Conservation (phyloP, 2,329 filamentous ascomycete species). For the Pseudofabraea citricarpa region DNA sequence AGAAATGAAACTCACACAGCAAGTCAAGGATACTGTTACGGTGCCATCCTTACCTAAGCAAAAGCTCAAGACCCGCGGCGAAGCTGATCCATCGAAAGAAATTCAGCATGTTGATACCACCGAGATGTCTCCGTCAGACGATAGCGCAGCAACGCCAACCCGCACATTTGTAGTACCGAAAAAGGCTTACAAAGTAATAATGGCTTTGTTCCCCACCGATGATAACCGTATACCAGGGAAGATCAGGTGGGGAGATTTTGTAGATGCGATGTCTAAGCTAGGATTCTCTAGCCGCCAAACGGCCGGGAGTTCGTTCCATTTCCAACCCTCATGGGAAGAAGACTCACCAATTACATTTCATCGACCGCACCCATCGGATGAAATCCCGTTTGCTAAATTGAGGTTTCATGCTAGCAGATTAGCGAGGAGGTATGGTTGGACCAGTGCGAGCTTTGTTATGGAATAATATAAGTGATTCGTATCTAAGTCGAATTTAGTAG, state of each 20-base stretch:
- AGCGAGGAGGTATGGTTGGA: constrained; percentile 1
- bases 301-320: background rate
- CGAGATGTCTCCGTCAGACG: background rate
- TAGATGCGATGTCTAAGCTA: constrained; percentile 1
- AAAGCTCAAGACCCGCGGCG: background rate
- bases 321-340: background rate
- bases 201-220: background rate
- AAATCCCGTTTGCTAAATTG: background rate
- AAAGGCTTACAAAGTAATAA: background rate
- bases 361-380: background rate
- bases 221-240: constrained; percentile 19
- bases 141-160: background rate
- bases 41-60: background rate
- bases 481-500: too few species aligned
- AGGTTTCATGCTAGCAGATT: constrained; percentile 1
- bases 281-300: background rate
- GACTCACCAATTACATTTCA: constrained; percentile 1
- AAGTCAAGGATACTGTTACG: background rate
- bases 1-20: background rate
- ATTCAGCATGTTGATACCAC: background rate
- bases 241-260: constrained; percentile 1
- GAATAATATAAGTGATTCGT: too few species aligned
- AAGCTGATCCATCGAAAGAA: background rate
- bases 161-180: background rate
- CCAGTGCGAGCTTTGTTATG: background rate